Evolutionary conservation across 2,329 filamentous ascomycete species (phyloP).

Genomic region (Fusarium continuum): DNA sequence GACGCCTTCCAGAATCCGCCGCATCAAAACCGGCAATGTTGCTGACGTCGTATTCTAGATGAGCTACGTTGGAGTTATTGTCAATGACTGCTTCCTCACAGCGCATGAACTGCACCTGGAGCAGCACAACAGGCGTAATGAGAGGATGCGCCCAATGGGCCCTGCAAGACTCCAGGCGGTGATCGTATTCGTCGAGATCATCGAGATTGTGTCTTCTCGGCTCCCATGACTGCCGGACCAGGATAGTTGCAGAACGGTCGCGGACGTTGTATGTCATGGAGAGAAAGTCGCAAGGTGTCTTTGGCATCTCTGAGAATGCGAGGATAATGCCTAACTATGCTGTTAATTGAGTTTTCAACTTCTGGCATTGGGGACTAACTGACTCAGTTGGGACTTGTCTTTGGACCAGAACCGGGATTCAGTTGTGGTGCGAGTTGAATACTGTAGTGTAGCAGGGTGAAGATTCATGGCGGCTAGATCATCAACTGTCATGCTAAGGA

Average conservation of each 20-base stretch:
- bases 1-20: constrained; percentile 41
- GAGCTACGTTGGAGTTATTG: constrained; percentile 54
- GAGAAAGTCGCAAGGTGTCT: constrained; percentile 57
- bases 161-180: constrained; percentile 55
- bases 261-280: constrained; percentile 57
- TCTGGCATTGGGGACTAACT: not conserved
- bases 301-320: constrained; percentile 56
- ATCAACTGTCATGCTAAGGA: constrained; percentile 48
- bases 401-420: constrained; percentile 54
- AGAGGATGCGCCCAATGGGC: constrained; percentile 58
- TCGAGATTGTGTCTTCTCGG: constrained; percentile 53
- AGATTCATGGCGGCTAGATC: constrained; percentile 50
- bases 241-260: constrained; percentile 51
- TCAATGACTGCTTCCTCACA: constrained; percentile 56
- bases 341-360: constrained; percentile 3
- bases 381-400: constrained; percentile 49
- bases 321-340: constrained; percentile 53
- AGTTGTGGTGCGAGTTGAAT: constrained; percentile 51
- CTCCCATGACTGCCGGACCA: constrained; percentile 56
- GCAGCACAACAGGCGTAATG: constrained; percentile 56
- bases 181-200: constrained; percentile 57
- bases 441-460: constrained; percentile 53
- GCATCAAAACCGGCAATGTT: constrained; percentile 53
- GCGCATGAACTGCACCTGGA: constrained; percentile 57
- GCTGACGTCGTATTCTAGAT: constrained; percentile 55